These are phyloP conservation scores for Saccharomycopsis phalli DNA, from an alignment of 1,139 yeast genomes.

Conservation along the genomic window DNA sequence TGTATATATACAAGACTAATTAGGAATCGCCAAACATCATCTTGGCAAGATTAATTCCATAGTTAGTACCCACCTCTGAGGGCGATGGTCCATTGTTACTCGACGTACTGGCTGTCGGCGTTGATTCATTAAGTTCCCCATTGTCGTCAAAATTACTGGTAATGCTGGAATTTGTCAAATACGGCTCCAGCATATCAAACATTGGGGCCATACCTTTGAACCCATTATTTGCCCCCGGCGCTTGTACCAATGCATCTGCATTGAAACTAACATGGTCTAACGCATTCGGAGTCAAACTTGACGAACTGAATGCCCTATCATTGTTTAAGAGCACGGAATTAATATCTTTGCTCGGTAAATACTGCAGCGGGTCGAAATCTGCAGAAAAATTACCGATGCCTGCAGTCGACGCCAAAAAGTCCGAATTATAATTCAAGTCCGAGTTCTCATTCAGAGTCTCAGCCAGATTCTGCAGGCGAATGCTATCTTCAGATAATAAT, in stretches of 20 bases:
- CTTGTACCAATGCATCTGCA: neutral
- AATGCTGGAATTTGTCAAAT: neutral
- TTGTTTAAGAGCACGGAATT: no score
- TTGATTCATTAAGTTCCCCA: neutral
- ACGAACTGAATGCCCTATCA: no score
- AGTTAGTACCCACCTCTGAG: constrained; percentile 5
- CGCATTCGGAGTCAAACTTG: constrained; percentile 2
- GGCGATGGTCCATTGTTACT: constrained; percentile 11
- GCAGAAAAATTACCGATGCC: no score
- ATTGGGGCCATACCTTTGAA: no score
- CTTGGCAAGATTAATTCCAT: constrained; percentile 15
- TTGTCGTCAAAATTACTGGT: neutral
- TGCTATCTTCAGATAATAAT: neutral
- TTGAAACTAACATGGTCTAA: constrained; percentile 1
- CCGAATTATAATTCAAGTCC: neutral
- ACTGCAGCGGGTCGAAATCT: no score
- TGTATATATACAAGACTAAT: neutral
- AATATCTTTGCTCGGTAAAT: neutral
- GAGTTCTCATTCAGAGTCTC: neutral
- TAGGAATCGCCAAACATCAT: constrained; percentile 13
- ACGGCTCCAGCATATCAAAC: neutral
- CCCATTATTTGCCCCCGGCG: neutral
- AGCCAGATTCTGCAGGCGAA: neutral
- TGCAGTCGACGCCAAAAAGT: neutral
- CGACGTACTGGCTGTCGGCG: constrained; percentile 3